Evolutionary conservation across 148 eudicot species (phyloP).

Genomic region (Diospyros lotus): DNA sequence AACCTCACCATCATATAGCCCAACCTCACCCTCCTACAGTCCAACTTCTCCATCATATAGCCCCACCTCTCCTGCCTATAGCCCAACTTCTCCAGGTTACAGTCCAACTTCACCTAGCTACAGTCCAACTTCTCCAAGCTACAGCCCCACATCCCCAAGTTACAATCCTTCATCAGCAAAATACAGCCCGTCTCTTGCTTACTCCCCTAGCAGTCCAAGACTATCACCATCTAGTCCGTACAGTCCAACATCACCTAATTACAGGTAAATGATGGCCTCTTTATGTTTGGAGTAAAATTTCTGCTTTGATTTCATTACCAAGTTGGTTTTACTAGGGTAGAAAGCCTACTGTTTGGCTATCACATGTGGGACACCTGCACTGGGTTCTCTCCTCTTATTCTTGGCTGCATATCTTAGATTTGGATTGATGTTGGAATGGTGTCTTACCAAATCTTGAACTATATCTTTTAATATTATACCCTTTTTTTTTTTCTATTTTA

Average conservation of each 20-base stretch:
- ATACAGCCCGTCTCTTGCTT: slow-evolving; percentile 59
- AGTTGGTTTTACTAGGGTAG: neutral
- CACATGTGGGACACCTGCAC: neutral
- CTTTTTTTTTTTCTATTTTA: slow-evolving; percentile 10
- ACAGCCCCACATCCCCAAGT: slow-evolving; percentile 40
- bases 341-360: neutral
- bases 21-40: slow-evolving; percentile 52
- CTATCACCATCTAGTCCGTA: slow-evolving; percentile 58
- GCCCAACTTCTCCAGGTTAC: slow-evolving; percentile 56
- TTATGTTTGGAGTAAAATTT: neutral
- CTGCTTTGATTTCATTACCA: neutral
- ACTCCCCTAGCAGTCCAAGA: slow-evolving; percentile 60
- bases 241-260: slow-evolving; percentile 57
- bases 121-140: slow-evolving; percentile 47
- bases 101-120: slow-evolving; percentile 60
- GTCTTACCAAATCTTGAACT: neutral
- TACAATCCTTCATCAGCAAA: slow-evolving; percentile 48
- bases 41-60: slow-evolving; percentile 53
- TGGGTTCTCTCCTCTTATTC: neutral
- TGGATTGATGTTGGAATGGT: too few relatives aligned
- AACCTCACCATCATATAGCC: slow-evolving; percentile 55
- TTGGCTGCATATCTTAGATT: neutral
- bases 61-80: slow-evolving; percentile 54
- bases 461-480: neutral
- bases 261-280: slow-evolving; percentile 33